Evolutionary conservation across 345 rosid genomes (phyloP), one percentile per base, ranked within the genome.

Genomic region (Cardiospermum halicacabum): DNA sequence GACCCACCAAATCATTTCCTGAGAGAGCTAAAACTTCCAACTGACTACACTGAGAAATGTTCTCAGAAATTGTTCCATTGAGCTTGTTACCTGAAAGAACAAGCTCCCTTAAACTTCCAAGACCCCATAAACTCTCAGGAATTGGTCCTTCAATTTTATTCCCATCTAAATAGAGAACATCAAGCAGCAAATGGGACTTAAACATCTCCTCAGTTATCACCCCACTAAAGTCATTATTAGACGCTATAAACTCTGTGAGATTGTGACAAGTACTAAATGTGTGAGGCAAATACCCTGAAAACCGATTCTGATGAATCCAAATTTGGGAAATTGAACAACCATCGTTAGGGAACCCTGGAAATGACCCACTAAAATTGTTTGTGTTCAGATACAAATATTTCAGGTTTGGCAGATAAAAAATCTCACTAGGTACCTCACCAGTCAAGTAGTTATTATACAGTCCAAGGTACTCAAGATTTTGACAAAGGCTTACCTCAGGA

Each of bases 51-150:
- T 47, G 51, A 56, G 37, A 67, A 39, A 75, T 79, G 60, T 56
- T 70, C 68, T 70, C 78, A 53, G 84, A 67, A 31, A 80, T 65
- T n/a, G 74, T 71, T 43, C 80, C 83, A 64, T 73, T 73, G 13
- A 75, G 73, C 50, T 58, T 73, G 75, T 79, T 79, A 53, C 40
- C 54, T 12, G 83, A 75, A 24, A 79, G 73, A 36, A 66, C 70
- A 55, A 79, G 71, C 66, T 56, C 56, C 57, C 73, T 66, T 28
- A 79, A 70, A 42, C 39, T 73, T 26, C 48, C 67, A 30, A 75
- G 71, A 70, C 39, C 68, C 83, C 80, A 79, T 15, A 75, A 68
- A 43, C 64, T 70, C 30, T 67, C 74, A 16, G 80, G 78, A 70
- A 79, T 73, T 56, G 36, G 66, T 45, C 83, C 76, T 59, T 73